phyloP scores from a whole-genome alignment of 73 alveolate genomes.

The Tetrahymena borealis region DNA sequence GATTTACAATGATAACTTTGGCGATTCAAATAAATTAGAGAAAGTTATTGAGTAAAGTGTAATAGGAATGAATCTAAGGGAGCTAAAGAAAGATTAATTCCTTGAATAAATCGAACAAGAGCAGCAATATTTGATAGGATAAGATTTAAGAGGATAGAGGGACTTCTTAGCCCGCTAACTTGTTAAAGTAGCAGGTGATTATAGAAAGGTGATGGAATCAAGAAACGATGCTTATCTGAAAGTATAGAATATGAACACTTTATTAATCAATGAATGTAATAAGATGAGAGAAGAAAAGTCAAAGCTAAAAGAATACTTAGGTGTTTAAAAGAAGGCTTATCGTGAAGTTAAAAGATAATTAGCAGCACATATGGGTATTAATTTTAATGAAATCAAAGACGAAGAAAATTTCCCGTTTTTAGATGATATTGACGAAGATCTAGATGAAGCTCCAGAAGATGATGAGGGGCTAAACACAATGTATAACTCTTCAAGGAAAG shows the following conservation, averaged over 20 bases:
- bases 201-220: not conserved
- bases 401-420: not conserved
- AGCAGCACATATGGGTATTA: not conserved
- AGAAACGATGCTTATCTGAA: slow-evolving; percentile 24
- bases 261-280: slow-evolving; percentile 4
- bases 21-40: not conserved
- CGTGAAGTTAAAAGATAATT: slow-evolving; percentile 24
- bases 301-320: slow-evolving; percentile 9
- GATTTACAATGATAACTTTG: not conserved
- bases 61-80: not conserved
- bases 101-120: slow-evolving; percentile 15
- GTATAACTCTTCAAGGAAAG: not conserved
- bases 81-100: slow-evolving; percentile 25
- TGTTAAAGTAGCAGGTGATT: slow-evolving; percentile 2
- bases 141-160: slow-evolving; percentile 8
- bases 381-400: not conserved
- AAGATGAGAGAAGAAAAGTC: slow-evolving; percentile 16
- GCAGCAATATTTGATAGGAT: not conserved
- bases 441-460: not conserved
- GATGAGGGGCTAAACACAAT: not conserved
- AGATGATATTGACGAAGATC: not conserved
- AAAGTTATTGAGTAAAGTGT: not conserved
- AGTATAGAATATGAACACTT: not conserved
- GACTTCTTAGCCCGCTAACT: not conserved
- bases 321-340: slow-evolving; percentile 22